Evolutionary conservation across 768 basidiomycete genomes (phyloP), one percentile per base, ranked within the genome.

Genomic region (Phylloporus rhodoxanthus): DNA sequence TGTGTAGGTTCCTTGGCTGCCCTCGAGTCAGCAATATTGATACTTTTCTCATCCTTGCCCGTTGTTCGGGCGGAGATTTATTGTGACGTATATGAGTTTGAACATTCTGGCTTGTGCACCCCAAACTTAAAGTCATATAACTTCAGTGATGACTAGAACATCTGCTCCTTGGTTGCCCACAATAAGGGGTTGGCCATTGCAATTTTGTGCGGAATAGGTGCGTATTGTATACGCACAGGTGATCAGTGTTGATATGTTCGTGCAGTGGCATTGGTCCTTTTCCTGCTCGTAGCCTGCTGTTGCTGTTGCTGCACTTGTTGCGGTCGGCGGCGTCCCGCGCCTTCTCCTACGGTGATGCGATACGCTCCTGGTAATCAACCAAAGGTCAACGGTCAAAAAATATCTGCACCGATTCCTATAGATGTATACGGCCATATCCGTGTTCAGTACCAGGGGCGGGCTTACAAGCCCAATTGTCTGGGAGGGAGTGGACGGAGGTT

Each of bases 21-120:
- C 2, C n/a, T 52, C 28, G n/a, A n/a, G n/a, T 48, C 29, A 21
- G 23, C 33, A n/a, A n/a, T n/a, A 13, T 42, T 57, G 34, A 9
- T 53, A 5, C 2, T 52, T 20, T 26, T 59, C 15, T 48, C 50
- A 32, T 30, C 28, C 38, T 43, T 58, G 23, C 53, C 59, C 13
- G 47, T 51, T 23, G 48, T 39, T 19, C 43, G 25, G 29, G 56
- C 60, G 0, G 44, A 61, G 15, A 7, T 50, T 44, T 14, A 43
- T 8, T 60, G 59, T 15, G 15, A 32, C 8, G 3, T 49, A n/a
- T 43, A 38, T n/a, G 25, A 50, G 53, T n/a, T n/a, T n/a, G n/a
- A n/a, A n/a, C n/a, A n/a, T n/a, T n/a, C n/a, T n/a, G n/a, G n/a
- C n/a, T n/a, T n/a, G 15, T 19, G 26, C 23, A 14, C 21, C 21